Evolutionary conservation across 768 basidiomycete genomes (phyloP), one percentile per base, ranked within the genome.

Genomic region (Strobilomyces echinocephalus): DNA sequence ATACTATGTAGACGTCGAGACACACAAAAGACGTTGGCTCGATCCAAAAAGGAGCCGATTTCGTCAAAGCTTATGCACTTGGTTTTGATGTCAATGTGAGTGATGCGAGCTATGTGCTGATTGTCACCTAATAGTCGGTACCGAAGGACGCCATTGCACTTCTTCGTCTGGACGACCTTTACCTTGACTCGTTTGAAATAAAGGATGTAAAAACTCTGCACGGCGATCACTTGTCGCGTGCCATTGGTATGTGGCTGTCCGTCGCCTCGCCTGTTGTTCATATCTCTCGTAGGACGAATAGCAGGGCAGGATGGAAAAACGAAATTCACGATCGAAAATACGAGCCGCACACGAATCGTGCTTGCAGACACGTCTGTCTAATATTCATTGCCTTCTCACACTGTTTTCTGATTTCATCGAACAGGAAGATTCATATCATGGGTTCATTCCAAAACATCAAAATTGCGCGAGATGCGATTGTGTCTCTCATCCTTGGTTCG

Each of bases 401-500:
- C 36, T 16, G 15, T 46, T 46, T 56, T 48, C 43, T 63, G 18
- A 66, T 35, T 18, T 18, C 28, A 18, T 57, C 20, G 56, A 57
- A 7, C 63, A 97, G 95, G 28, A 95, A 97, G 81, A 97, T 99
- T 36, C 95, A 97, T 63, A 97, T 99, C 61, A 85, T 99, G 71
- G 97, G 97, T 21, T 95, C 95, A 15, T 97, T 97, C 75, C 91
- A 95, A 76, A 97, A 97, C 66, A 98, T 99, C 77, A 97, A 95
- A 72, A 82, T 98, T 53, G 97, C 97, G 0, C 81, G 95, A 52
- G 95, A 97, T 70, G 94, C 97, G 7, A 85, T 99, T 57, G 95
- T 97, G 26, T 93, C 91, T 14, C 81, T 97, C 18, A 97, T 97
- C 60, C 79, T 97, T 15, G 95, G 95, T 31, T 95, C 93, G 14